Conservation (phyloP, 495 filamentous ascomycete genomes). For the Poronia punctata region DNA sequence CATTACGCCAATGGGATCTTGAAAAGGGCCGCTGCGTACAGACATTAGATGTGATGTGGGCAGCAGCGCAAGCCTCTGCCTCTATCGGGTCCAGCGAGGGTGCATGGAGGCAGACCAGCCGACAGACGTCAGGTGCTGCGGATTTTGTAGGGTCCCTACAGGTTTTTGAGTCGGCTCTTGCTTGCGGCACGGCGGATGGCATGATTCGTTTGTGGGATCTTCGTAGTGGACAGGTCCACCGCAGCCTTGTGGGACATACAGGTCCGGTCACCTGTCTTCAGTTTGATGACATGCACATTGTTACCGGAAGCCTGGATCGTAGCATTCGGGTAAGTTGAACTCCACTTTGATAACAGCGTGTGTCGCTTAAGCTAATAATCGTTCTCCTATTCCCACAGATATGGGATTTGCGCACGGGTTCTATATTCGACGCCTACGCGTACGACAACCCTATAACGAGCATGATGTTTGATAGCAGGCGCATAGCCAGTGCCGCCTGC, state of each 20-base stretch:
- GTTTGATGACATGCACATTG: constrained; percentile 92
- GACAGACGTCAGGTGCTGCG: constrained; percentile 55
- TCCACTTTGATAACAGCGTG: no score
- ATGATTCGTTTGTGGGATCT: constrained; percentile 98
- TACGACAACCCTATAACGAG: constrained; percentile 89
- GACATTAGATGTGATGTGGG: constrained; percentile 98
- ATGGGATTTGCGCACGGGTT: constrained; percentile 95
- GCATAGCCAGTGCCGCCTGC: constrained; percentile 85
- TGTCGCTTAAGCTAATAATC: no score
- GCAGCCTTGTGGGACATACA: constrained; percentile 93
- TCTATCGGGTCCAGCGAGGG: constrained; percentile 48
- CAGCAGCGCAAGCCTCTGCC: constrained; percentile 82
- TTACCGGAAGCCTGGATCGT: constrained; percentile 88
- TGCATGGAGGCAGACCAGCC: constrained; percentile 49
- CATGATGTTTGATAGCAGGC: constrained; percentile 94
- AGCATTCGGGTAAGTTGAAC: constrained; percentile 75
- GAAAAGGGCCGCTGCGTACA: constrained; percentile 93
- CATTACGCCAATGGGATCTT: constrained; percentile 93
- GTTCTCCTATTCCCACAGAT: constrained; percentile 53
- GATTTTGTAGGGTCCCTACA: constrained; percentile 95
- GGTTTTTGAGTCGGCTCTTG: constrained; percentile 93
- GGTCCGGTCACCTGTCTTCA: constrained; percentile 92
- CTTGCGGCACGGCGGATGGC: constrained; percentile 96
- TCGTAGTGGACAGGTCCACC: constrained; percentile 88
- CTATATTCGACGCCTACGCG: constrained; percentile 92